Base-by-base conservation (phyloP, 2,329 filamentous ascomycete species). In the Cladosporium halotolerans region DNA sequence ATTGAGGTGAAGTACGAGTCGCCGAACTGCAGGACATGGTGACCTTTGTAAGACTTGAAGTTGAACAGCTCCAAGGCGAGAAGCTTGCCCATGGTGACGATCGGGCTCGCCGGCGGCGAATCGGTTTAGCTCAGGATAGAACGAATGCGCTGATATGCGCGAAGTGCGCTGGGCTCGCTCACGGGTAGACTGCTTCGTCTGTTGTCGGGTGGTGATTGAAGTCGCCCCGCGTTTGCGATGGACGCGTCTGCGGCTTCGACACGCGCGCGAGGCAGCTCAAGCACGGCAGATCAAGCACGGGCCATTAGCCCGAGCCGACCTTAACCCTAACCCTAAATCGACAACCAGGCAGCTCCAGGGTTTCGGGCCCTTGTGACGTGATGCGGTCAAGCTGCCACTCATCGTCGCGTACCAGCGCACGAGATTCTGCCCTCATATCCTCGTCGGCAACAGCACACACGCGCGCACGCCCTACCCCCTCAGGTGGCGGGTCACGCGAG, bases 1-100 rank as follows among this genome's bases (percentile, higher is more conserved):
- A 99, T 96, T 40, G 93, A 99, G 46, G 93, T 99, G 72, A 99
- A 99, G 73, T 96, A 97, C 2, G 91, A 95, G 75, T 99, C 92
- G 66, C 92, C 92, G 66, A 99, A 96, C 50, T 96, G 82, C 42
- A 99, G 83, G 56, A 83, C 85, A 75, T 99, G 93, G 66, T 96
- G 91, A 55, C 91, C 93, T 72, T 96, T 96, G 78, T 99, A 99
- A 64, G 93, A 97, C 76, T 99, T 99, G 83, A 99, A 99, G 77
- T 99, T 96, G 76, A 87, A 95, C 58, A 99, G 79, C 78, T 97
- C 92, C 49, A 99, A 83, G 58, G 90, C 86, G 66, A 96, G 88
- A 66, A 99, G 85, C 74, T 97, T 97, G 62, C 92, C 92, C 93
- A 99, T 97, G 59, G 70, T 84, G 75, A 70, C 31, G 42, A 11